Evolutionary conservation across 441 rosid species (phyloP).

Genomic region (Arabidopsis hybrid): DNA sequence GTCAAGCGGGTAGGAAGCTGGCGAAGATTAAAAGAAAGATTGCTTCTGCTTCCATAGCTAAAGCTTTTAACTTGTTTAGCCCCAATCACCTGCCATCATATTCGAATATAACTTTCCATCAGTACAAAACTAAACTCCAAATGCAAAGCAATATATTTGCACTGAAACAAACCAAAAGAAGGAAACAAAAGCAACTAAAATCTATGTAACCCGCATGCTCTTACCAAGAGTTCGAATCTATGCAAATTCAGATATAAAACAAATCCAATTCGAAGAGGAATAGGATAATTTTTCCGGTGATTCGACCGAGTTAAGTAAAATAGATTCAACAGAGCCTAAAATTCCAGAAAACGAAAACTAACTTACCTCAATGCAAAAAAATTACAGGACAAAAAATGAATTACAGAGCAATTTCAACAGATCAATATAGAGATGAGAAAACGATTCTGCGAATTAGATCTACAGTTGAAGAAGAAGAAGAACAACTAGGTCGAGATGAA

Average conservation of each 20-base stretch:
- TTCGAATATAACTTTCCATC: neutral
- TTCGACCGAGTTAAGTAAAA: no score
- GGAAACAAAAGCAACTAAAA: no score
- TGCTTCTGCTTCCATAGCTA: slow-evolving; percentile 57
- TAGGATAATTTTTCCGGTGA: no score
- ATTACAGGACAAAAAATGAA: neutral
- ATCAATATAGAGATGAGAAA: slow-evolving; percentile 4
- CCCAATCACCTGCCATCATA: slow-evolving; percentile 52
- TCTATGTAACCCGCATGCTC: no score
- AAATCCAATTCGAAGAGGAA: no score
- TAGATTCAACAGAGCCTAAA: neutral
- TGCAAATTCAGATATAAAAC: no score
- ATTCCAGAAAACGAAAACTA: neutral
- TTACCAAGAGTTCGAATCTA: no score
- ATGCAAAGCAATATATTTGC: neutral
- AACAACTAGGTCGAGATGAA: slow-evolving; percentile 18
- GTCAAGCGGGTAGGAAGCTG: slow-evolving; percentile 51
- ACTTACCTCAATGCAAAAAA: no score
- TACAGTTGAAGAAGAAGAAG: neutral
- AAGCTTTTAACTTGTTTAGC: slow-evolving; percentile 49
- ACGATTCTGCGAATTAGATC: slow-evolving; percentile 9
- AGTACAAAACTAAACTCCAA: neutral
- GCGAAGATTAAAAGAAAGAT: slow-evolving; percentile 61
- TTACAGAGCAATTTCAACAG: neutral
- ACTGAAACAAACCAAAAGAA: neutral